Conservation (phyloP, 208 protist species). For the Naegleria gruberi region DNA sequence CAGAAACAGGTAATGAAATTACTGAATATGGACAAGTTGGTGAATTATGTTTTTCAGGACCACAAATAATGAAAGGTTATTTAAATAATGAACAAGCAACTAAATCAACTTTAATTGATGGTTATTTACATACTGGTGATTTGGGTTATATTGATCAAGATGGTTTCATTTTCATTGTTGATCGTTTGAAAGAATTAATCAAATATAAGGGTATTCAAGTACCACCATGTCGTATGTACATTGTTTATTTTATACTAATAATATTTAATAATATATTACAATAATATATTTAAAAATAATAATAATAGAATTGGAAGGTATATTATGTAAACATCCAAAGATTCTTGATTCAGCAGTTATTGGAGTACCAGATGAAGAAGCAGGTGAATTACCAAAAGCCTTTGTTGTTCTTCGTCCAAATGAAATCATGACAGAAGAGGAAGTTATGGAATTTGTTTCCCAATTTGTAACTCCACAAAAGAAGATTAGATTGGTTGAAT, state of each 20-base stretch:
- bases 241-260: no score
- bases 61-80: slow-evolving; percentile 28
- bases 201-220: slow-evolving; percentile 24
- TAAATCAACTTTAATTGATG: slow-evolving; percentile 30
- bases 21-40: neutral
- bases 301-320: slow-evolving; percentile 15
- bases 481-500: slow-evolving; percentile 55
- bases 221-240: neutral
- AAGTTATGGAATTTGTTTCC: slow-evolving; percentile 48
- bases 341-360: slow-evolving; percentile 12
- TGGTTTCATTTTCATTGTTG: slow-evolving; percentile 12
- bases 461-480: slow-evolving; percentile 53
- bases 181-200: slow-evolving; percentile 21
- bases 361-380: neutral
- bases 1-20: neutral
- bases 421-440: neutral
- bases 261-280: neutral
- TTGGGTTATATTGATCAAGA: slow-evolving; percentile 50
- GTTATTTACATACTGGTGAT: slow-evolving; percentile 62
- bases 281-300: slow-evolving; percentile 2
- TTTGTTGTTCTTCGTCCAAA: neutral
- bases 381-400: slow-evolving; percentile 22
- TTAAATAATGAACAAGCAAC: slow-evolving; percentile 32
- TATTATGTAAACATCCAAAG: neutral
- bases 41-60: slow-evolving; percentile 18